Conservation (phyloP, 371 early-diverging fungal species). For the Actinomortierella ambigua region DNA sequence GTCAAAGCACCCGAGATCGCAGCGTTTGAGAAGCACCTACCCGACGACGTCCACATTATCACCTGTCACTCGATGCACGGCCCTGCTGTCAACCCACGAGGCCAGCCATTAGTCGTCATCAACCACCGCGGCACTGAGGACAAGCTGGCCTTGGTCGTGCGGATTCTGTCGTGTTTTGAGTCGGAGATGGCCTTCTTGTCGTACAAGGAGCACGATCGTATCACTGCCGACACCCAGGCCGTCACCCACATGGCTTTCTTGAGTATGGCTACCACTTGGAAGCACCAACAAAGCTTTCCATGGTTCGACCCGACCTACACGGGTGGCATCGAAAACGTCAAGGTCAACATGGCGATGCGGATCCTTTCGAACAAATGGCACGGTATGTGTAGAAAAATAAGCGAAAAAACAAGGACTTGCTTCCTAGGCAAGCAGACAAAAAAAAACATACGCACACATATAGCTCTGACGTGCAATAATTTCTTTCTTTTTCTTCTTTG, state of each 20-base stretch:
- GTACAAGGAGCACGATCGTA: slow-evolving; percentile 88
- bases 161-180: slow-evolving; percentile 74
- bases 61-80: slow-evolving; percentile 97
- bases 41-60: slow-evolving; percentile 89
- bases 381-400: slow-evolving; percentile 45
- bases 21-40: slow-evolving; percentile 87
- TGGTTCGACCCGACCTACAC: slow-evolving; percentile 89
- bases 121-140: slow-evolving; percentile 72
- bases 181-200: slow-evolving; percentile 81
- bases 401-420: not conserved
- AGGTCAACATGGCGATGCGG: slow-evolving; percentile 88
- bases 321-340: slow-evolving; percentile 96
- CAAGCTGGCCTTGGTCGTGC: slow-evolving; percentile 62
- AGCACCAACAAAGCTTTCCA: slow-evolving; percentile 78
- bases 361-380: slow-evolving; percentile 97
- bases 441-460: not conserved
- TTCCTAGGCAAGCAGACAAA: no score
- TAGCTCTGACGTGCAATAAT: no score
- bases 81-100: slow-evolving; percentile 82
- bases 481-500: not conserved
- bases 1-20: slow-evolving; percentile 93
- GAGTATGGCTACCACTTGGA: slow-evolving; percentile 97
- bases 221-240: slow-evolving; percentile 98
- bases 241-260: slow-evolving; percentile 95
- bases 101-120: slow-evolving; percentile 89